Evolutionary conservation across 441 rosid species (phyloP).

Genomic region (Brassica hybrid): DNA sequence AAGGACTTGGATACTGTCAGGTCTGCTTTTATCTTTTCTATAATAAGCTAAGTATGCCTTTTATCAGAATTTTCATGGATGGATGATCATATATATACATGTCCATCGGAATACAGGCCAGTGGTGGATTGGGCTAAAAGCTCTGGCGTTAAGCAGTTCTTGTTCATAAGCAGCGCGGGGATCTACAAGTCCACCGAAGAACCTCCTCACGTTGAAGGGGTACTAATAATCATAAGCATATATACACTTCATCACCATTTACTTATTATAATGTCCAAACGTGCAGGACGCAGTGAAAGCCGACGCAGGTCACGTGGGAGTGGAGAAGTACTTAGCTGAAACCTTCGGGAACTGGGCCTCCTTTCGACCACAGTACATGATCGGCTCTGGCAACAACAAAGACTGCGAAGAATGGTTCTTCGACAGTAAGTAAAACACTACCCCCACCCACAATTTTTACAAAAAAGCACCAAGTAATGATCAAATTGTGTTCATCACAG

Average conservation of each 20-base stretch:
- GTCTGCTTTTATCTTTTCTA: constrained; percentile 41
- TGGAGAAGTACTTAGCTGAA: constrained; percentile 83
- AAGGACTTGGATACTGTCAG: constrained; percentile 82
- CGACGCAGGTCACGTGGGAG: constrained; percentile 84
- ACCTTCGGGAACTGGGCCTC: constrained; percentile 61
- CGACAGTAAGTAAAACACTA: constrained; percentile 58
- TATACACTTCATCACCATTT: not conserved
- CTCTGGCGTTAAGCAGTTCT: constrained; percentile 77
- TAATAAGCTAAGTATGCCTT: not conserved
- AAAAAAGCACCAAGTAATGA: not conserved
- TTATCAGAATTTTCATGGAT: not conserved
- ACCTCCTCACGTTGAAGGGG: constrained; percentile 98
- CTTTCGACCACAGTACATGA: constrained; percentile 95
- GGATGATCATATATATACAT: too few species aligned
- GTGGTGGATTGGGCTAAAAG: constrained; percentile 94
- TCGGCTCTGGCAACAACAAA: constrained; percentile 95
- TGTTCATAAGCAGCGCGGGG: constrained; percentile 94
- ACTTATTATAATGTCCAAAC: not conserved
- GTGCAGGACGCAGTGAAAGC: constrained; percentile 79
- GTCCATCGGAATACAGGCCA: constrained; percentile 50
- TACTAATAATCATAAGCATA: constrained; percentile 16
- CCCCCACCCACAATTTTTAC: not conserved
- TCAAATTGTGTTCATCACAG: constrained; percentile 42
- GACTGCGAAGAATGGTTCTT: constrained; percentile 99
- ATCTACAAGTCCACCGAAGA: constrained; percentile 86